phyloP scores from a whole-genome alignment of 306 rosid species.

The Citrullus amarus region DNA sequence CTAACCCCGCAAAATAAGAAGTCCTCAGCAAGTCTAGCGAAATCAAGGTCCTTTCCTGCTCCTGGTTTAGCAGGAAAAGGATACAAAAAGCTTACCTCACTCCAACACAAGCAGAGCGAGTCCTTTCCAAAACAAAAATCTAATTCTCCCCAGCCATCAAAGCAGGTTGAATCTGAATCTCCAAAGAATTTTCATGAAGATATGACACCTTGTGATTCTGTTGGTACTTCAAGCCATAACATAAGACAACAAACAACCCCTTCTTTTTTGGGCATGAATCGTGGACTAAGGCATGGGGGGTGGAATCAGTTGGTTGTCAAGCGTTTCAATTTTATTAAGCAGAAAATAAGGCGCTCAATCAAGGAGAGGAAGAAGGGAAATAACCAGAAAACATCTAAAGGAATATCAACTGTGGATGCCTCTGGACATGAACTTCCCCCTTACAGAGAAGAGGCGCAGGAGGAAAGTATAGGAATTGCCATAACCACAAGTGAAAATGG shows the following conservation, averaged over 20 bases:
- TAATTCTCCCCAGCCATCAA: conserved; percentile 15
- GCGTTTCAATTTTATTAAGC: conserved; percentile 60
- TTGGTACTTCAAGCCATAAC: conserved; percentile 10
- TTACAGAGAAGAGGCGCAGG: conserved; percentile 27
- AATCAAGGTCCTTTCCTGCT: conserved; percentile 67
- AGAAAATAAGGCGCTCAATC: conserved; percentile 50
- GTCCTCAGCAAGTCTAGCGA: conserved; percentile 34
- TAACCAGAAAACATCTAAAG: conserved; percentile 17
- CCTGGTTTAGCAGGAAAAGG: conserved; percentile 22
- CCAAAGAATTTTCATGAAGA: conserved; percentile 21
- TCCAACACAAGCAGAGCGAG: conserved; percentile 69
- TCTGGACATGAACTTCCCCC: conserved; percentile 13
- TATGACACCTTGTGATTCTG: conserved; percentile 4
- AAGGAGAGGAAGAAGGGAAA: conserved; percentile 47
- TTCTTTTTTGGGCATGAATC: conserved; percentile 22
- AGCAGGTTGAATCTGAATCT: conserved; percentile 16
- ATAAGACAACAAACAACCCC: conserved; percentile 11
- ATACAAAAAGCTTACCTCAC: conserved; percentile 30
- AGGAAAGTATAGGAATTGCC: conserved; percentile 22
- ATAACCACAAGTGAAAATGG: conserved; percentile 11
- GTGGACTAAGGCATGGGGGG: conserved; percentile 37
- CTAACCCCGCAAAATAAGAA: conserved; percentile 25
- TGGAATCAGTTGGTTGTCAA: conserved; percentile 79
- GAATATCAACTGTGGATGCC: conserved; percentile 5
- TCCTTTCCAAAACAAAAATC: conserved; percentile 27